These are phyloP conservation scores for Colletotrichum tropicicola DNA, from an alignment of 2,329 filamentous ascomycete species.

Conservation along the genomic window DNA sequence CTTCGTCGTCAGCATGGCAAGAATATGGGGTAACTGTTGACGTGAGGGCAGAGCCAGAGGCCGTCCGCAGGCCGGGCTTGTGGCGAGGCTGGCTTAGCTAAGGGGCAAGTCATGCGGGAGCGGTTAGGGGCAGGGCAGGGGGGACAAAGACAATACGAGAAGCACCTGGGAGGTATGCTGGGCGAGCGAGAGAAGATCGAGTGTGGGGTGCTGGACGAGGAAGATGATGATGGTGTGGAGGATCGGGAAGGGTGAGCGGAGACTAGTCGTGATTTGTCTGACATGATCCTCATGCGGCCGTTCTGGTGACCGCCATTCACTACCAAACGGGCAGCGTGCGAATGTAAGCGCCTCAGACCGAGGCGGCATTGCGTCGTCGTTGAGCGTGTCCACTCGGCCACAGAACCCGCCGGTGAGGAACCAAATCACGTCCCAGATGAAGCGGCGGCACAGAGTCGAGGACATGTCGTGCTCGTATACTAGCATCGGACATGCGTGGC, in stretches of 20 bases:
- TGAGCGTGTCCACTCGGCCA: background rate
- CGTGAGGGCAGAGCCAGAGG: background rate
- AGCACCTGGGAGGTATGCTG: conserved; percentile 7
- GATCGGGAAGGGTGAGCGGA: conserved; percentile 21
- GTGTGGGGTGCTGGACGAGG: conserved; percentile 22
- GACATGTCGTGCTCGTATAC: background rate
- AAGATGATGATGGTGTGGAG: conserved; percentile 22
- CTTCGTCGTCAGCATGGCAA: conserved; percentile 14
- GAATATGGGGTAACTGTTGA: conserved; percentile 7
- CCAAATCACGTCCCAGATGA: background rate
- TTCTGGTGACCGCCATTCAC: conserved; percentile 7
- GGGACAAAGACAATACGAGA: conserved; percentile 23
- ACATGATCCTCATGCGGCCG: conserved; percentile 13
- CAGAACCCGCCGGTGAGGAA: background rate
- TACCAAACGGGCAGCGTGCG: conserved; percentile 1
- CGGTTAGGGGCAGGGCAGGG: background rate
- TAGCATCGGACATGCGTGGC: background rate
- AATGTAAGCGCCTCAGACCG: conserved; percentile 1
- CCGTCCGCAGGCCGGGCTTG: too few species aligned
- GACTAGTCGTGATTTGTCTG: conserved; percentile 27
- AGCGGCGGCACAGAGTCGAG: background rate
- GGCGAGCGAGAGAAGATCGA: conserved; percentile 11
- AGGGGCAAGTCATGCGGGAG: conserved; percentile 28
- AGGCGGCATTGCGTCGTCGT: background rate
- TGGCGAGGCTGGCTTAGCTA: conserved; percentile 3